Percentiles rank a stretch among this genome's conserved stretches.
These are phyloP conservation scores for Geoglossum glabrum DNA, from an alignment of 495 filamentous ascomycete genomes.

Conservation along the genomic window DNA sequence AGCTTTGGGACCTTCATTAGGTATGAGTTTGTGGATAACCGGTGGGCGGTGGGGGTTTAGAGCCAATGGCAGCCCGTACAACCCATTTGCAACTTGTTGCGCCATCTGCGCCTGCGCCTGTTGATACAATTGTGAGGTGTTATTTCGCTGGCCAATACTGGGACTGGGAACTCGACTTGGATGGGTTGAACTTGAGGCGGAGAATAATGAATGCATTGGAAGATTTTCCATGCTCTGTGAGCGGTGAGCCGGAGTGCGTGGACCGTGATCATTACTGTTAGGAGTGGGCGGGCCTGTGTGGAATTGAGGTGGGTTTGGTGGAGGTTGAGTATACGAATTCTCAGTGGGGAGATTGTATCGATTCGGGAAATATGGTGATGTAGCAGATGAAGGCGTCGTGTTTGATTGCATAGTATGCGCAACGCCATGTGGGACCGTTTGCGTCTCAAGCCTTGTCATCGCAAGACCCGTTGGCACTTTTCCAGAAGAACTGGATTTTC, in stretches of 20 bases:
- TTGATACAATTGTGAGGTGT: conserved; percentile 18
- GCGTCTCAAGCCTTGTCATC: conserved; percentile 59
- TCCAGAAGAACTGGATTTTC: conserved; percentile 46
- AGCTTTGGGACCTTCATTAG: conserved; percentile 54
- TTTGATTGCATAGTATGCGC: conserved; percentile 22
- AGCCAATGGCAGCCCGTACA: conserved; percentile 19
- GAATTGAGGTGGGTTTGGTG: conserved; percentile 13
- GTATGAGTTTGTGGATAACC: conserved; percentile 58
- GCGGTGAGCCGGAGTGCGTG: conserved; percentile 29
- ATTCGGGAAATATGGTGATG: conserved; percentile 20
- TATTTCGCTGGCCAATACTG: conserved; percentile 22
- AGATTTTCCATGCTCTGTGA: conserved; percentile 36
- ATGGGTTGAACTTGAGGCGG: conserved; percentile 44
- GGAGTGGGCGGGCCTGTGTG: conserved; percentile 43
- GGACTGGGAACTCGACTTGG: conserved; percentile 32
- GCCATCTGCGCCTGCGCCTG: conserved; percentile 15
- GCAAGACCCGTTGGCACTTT: conserved; percentile 51
- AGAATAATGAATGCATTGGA: conserved; percentile 32
- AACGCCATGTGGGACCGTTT: conserved; percentile 17
- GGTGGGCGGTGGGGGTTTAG: conserved; percentile 24
- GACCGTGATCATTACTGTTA: conserved; percentile 31
- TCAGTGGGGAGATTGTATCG: background rate
- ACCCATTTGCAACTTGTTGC: conserved; percentile 18
- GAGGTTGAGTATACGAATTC: background rate
- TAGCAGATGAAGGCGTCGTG: conserved; percentile 15